Conservation (phyloP, 2,329 filamentous ascomycete species). For the Apiospora saccharicola region DNA sequence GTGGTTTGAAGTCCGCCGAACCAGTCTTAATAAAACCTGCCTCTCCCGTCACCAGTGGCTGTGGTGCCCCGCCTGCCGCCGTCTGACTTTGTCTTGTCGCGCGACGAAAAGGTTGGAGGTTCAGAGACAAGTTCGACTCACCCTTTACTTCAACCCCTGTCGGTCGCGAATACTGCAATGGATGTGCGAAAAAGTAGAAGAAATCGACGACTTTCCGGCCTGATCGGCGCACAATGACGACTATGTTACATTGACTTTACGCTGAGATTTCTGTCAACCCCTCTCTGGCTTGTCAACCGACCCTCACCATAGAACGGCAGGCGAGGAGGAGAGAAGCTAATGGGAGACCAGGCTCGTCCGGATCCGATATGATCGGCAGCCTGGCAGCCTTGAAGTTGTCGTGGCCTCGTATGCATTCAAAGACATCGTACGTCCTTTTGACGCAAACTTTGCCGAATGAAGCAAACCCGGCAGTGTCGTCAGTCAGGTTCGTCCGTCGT, state of each 20-base stretch:
- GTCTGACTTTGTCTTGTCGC: not conserved
- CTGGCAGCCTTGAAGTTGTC: not conserved
- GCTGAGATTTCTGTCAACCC: conserved; percentile 3
- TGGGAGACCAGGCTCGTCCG: not conserved
- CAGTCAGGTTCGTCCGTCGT: no score
- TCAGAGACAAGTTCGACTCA: conserved; percentile 16
- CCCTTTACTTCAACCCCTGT: not conserved
- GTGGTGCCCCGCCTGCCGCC: not conserved
- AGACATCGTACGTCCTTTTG: conserved; percentile 5
- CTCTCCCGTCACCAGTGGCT: not conserved
- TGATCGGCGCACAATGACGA: conserved; percentile 10
- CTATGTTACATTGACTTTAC: not conserved
- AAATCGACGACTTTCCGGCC: not conserved
- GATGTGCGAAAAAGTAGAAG: not conserved
- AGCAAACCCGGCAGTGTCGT: not conserved
- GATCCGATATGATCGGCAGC: not conserved
- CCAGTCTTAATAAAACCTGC: conserved; percentile 2
- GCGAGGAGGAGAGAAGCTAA: not conserved
- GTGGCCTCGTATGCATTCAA: not conserved
- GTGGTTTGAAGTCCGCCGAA: not conserved
- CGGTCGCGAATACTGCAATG: not conserved
- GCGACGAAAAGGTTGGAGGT: not conserved
- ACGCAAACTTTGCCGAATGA: conserved; percentile 8
- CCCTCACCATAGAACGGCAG: not conserved
- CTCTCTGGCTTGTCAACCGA: not conserved